These are phyloP conservation scores for Rubia balearica DNA, from an alignment of 305 asterid genomes.

Conservation along the genomic window DNA sequence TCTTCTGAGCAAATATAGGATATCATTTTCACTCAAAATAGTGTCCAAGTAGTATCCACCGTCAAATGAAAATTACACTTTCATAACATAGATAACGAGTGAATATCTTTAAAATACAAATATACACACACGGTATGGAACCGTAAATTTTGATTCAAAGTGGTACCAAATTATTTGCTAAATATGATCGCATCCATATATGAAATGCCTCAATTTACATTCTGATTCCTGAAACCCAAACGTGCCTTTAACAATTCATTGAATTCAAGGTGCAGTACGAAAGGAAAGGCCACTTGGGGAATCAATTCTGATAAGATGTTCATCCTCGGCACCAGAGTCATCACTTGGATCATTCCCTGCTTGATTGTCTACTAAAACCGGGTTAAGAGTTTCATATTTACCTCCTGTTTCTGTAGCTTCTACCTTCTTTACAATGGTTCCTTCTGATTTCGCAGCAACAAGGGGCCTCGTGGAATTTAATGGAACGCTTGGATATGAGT, in stretches of 20 bases:
- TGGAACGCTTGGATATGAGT: slow-evolving; percentile 52
- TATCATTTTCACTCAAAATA: too few species aligned
- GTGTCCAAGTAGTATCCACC: too few species aligned
- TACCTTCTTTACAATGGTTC: slow-evolving; percentile 43
- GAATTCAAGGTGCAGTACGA: slow-evolving; percentile 29
- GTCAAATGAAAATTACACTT: too few species aligned
- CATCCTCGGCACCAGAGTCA: slow-evolving; percentile 84
- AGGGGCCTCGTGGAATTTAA: slow-evolving; percentile 27
- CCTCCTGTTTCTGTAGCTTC: slow-evolving; percentile 29
- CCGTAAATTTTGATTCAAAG: too few species aligned
- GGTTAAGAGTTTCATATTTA: slow-evolving; percentile 16
- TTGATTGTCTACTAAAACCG: slow-evolving; percentile 22
- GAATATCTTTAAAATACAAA: too few species aligned
- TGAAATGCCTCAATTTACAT: background rate
- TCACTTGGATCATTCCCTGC: slow-evolving; percentile 52
- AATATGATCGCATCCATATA: background rate
- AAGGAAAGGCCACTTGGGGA: slow-evolving; percentile 74
- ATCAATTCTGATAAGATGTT: slow-evolving; percentile 70
- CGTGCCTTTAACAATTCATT: background rate
- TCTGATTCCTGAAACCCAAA: background rate
- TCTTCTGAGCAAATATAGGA: too few species aligned
- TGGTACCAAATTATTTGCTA: background rate
- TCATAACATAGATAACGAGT: too few species aligned
- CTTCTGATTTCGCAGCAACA: slow-evolving; percentile 64
- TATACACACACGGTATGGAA: too few species aligned